phyloP scores from a whole-genome alignment of 208 protist genomes.

The Crithidia sp. region DNA sequence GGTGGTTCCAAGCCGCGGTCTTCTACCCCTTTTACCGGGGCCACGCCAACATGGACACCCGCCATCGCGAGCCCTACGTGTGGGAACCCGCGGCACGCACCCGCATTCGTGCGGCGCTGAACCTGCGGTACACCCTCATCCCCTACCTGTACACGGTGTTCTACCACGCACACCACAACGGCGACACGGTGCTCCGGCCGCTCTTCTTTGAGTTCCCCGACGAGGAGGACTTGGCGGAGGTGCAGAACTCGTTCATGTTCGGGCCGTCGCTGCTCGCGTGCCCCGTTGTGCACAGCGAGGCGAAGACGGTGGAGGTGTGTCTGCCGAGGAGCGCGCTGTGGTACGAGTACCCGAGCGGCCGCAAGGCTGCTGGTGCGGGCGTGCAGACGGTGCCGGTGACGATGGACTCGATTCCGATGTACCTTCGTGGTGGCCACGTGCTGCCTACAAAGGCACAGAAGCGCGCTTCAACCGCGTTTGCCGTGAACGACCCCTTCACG shows the following conservation, averaged over 20 bases:
- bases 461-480: slow-evolving; percentile 74
- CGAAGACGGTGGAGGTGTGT: slow-evolving; percentile 48
- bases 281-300: slow-evolving; percentile 69
- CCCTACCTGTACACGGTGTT: slow-evolving; percentile 98
- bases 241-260: slow-evolving; percentile 90
- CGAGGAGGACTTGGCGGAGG: slow-evolving; percentile 74
- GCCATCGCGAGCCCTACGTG: slow-evolving; percentile 96
- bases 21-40: slow-evolving; percentile 98
- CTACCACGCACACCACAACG: slow-evolving; percentile 75
- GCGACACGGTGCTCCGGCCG: slow-evolving; percentile 92
- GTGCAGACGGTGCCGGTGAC: slow-evolving; percentile 42
- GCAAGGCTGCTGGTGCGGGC: not conserved
- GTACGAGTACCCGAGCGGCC: slow-evolving; percentile 62
- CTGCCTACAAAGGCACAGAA: slow-evolving; percentile 88
- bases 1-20: slow-evolving; percentile 96
- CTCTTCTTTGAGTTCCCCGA: slow-evolving; percentile 94
- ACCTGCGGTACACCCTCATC: slow-evolving; percentile 92
- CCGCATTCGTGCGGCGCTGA: slow-evolving; percentile 66
- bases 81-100: slow-evolving; percentile 72
- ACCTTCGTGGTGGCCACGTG: slow-evolving; percentile 91
- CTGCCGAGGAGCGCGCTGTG: slow-evolving; percentile 71
- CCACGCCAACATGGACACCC: slow-evolving; percentile 96
- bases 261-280: slow-evolving; percentile 86
- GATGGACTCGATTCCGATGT: slow-evolving; percentile 89
- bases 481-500: slow-evolving; percentile 92